phyloP scores from a whole-genome alignment of 2,329 filamentous ascomycete species.

The Alternaria infectoria region DNA sequence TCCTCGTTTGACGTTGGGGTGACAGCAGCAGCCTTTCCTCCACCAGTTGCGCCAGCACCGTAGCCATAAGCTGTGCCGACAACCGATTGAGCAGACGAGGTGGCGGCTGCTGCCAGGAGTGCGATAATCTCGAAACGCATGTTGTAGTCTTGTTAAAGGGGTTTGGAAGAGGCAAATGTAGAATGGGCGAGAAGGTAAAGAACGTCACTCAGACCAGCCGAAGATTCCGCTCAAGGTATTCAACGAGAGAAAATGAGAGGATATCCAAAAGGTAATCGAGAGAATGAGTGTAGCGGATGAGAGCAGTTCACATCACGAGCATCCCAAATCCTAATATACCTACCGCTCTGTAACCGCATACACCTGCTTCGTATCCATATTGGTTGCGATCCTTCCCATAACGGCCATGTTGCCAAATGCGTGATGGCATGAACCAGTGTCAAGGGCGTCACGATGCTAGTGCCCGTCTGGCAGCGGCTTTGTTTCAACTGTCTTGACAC shows the following conservation, averaged over 20 bases:
- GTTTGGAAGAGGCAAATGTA: not conserved
- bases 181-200: constrained; percentile 10
- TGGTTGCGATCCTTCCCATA: not conserved
- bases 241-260: constrained; percentile 19
- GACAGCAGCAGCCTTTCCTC: constrained; percentile 29
- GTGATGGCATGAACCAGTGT: constrained; percentile 1
- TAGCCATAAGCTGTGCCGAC: constrained; percentile 35
- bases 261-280: not conserved
- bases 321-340: not conserved
- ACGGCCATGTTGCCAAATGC: not conserved
- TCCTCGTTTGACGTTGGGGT: constrained; percentile 30
- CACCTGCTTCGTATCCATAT: not conserved
- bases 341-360: not conserved
- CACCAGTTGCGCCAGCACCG: constrained; percentile 30
- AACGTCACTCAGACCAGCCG: constrained; percentile 31
- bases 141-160: not conserved
- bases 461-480: not conserved
- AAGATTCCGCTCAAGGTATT: constrained; percentile 26
- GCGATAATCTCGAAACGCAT: constrained; percentile 29
- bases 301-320: not conserved
- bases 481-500: not conserved
- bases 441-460: not conserved
- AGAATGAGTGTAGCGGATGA: constrained; percentile 6
- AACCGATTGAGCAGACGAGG: constrained; percentile 27
- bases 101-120: constrained; percentile 22